Base-by-base conservation (phyloP, 73 alveolate species). In the Effrenium voratum region DNA sequence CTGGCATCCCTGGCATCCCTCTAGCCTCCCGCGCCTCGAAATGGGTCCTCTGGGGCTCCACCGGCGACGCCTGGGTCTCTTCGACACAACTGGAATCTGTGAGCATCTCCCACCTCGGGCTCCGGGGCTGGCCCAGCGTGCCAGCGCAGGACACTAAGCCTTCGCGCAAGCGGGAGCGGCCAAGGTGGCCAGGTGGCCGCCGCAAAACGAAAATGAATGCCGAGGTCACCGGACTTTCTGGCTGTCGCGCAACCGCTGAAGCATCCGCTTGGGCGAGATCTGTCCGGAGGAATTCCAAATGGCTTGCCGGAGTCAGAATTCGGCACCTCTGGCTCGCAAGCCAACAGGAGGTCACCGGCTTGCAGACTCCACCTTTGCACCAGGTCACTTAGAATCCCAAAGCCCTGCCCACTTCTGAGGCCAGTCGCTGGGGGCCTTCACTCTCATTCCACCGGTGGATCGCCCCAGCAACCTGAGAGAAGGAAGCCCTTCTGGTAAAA, bases 261-360 rank as follows among this genome's bases (percentile, higher is more conserved):
- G 88, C 19, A 90, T 55, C 55, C 87, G 85, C 79, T 26, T 45
- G 47, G 97, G 97, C 88, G 66, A 86, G 75, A 90, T 87, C 97
- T 90, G 41, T 24, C 45, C 38, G 34, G 34, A 59, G n/a, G n/a
- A n/a, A n/a, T n/a, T n/a, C n/a, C n/a, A n/a, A n/a, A n/a, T n/a
- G n/a, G n/a, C n/a, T n/a, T n/a, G n/a, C n/a, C 68, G 32, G 68
- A 0, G 34, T 59, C 73, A n/a, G 73, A 59, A 16, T n/a, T 59
- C 73, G 73, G 73, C 32, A 38, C 97, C 97, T 90, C 97, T 8
- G 97, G 97, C 57, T 90, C 97, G 46, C 97, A 90, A 34, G 88
- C 97, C n/a, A 90, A 55, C 46, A 90, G 55, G 32, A 90, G 97
- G 75, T 90, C 97, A 1, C 79, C 88, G 13, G 97, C 77, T 43